Evolutionary conservation across 352 stramenopile species (phyloP), one percentile per base, ranked within the genome.

Genomic region (Blastocystis sp.): DNA sequence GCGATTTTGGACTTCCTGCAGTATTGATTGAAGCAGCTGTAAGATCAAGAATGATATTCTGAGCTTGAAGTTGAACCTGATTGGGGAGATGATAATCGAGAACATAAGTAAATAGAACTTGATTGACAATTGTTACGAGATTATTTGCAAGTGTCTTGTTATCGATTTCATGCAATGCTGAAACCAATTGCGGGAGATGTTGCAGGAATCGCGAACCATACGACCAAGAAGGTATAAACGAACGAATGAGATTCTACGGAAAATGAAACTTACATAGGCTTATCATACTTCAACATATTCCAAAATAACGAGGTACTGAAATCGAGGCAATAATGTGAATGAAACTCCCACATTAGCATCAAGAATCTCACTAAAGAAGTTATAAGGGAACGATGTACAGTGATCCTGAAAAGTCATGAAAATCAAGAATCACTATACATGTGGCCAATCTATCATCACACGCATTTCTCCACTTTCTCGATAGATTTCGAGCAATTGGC

Each of bases 131-230:
- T n/a, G 71, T n/a, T 37, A 56, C 54, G 3, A 83, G 24, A 54
- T 83, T 83, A 29, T 83, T 83, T 5, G 49, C 71, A 14, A 83
- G 71, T 5, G 71, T 83, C 21, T 59, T 57, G 6, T 65, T 29
- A 19, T 63, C 71, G 16, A 83, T 29, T 43, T 83, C 71, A 56
- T 83, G 71, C 4, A 65, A 42, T 6, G 71, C 42, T 1, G n/a
- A 65, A 0, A 83, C 37, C n/a, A 65, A 56, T 21, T 19, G 9
- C n/a, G 49, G 46, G 5, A 83, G 16, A 52, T 27, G 29, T 37
- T 83, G 49, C 3, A 83, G 24, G 27, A 65, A 63, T 7, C 27
- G 21, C 32, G 51, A 65, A 19, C 21, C 71, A 27, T 65, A 37
- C 4, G 56, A 27, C 46, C 46, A 65, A 16, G 71, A 27, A 1